Evolutionary conservation across 2,329 filamentous ascomycete species (phyloP), one percentile per base, ranked within the genome.

Genomic region (Trichoderma brevicompactum): DNA sequence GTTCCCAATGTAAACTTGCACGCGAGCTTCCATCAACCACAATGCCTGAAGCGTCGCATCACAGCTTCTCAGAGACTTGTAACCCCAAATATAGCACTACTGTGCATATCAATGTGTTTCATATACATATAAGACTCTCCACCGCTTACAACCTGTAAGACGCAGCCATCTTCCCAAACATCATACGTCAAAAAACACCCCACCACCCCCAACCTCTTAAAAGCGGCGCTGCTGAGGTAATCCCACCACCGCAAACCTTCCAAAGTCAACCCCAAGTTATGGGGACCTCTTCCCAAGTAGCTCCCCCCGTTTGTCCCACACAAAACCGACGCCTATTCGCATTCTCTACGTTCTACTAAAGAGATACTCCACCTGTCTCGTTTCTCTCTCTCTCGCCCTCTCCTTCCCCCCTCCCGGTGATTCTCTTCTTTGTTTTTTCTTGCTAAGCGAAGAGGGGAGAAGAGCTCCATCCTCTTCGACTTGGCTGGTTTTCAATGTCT

Each of bases 211-310:
- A 58, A 17, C 7, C 17, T 48, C 28, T 52, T 64, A 28, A 62
- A 65, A 61, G 64, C 64, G 52, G 56, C 59, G 59, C 59, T 63
- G 65, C 65, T 66, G 65, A 66, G 23, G 50, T 66, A 66, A 66
- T 58, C 62, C 46, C 54, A 49, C 65, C 65, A 49, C 50, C 58
- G 53, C 34, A 66, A 56, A 49, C 40, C 49, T 46, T 48, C 46
- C 46, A 19, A 53, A 2, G 43, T 52, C 38, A 43, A 34, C 19
- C 62, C 40, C 44, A 53, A 44, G 64, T 54, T 61, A 46, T 55
- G 55, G 48, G 19, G 55, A 60, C 56, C 49, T 61, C 41, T 60
- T 40, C 41, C 58, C 34, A 48, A 56, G 52, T 32, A 50, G 44
- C 56, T 60, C 44, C 19, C 43, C 36, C 38, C 38, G 36, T 38